These are phyloP conservation scores for Rosellinia necatrix DNA, from an alignment of 2,329 filamentous ascomycete genomes.

Conservation along the genomic window DNA sequence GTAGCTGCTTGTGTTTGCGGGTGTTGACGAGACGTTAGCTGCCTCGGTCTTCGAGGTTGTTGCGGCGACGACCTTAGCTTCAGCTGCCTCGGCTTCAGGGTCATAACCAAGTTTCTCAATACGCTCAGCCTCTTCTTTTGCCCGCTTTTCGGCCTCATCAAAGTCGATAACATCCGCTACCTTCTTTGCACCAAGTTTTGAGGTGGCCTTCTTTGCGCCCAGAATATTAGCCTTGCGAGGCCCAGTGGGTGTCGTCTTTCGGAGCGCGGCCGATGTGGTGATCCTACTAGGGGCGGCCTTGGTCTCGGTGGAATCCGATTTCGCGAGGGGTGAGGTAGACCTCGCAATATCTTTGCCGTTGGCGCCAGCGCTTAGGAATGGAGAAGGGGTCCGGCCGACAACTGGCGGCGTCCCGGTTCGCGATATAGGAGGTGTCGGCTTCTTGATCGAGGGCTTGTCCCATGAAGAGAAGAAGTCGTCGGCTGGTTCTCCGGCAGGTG, in stretches of 20 bases:
- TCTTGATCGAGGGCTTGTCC: slow-evolving; percentile 97
- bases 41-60: slow-evolving; percentile 49
- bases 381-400: slow-evolving; percentile 81
- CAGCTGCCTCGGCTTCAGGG: slow-evolving; percentile 76
- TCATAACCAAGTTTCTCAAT: slow-evolving; percentile 96
- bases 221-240: slow-evolving; percentile 85
- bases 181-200: slow-evolving; percentile 94
- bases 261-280: slow-evolving; percentile 78
- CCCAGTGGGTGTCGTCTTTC: slow-evolving; percentile 70
- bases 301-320: slow-evolving; percentile 60
- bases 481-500: slow-evolving; percentile 78
- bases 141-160: slow-evolving; percentile 95
- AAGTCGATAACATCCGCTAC: slow-evolving; percentile 87
- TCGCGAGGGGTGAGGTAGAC: slow-evolving; percentile 80
- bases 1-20: slow-evolving; percentile 71
- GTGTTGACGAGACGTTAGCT: slow-evolving; percentile 73
- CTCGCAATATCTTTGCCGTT: slow-evolving; percentile 75
- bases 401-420: slow-evolving; percentile 85
- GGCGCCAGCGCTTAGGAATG: slow-evolving; percentile 79
- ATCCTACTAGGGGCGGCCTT: slow-evolving; percentile 71
- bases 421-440: slow-evolving; percentile 90
- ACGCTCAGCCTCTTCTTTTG: slow-evolving; percentile 94
- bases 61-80: slow-evolving; percentile 47
- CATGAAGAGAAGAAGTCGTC: slow-evolving; percentile 99
- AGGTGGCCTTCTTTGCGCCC: slow-evolving; percentile 76